Conservation (phyloP, 1,284 basidiomycete species). For the Polyporus tsugae region DNA sequence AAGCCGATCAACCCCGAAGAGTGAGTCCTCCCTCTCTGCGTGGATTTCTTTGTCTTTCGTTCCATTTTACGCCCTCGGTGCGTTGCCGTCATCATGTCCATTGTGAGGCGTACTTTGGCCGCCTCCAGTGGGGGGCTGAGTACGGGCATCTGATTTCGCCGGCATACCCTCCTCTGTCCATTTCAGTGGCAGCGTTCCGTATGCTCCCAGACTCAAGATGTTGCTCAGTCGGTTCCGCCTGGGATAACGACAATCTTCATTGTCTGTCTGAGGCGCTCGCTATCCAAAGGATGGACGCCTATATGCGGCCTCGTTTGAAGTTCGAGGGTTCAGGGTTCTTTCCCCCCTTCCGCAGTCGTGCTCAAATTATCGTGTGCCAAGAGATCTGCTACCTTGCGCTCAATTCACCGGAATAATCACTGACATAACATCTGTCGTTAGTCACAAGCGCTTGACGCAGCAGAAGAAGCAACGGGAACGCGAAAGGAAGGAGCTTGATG, state of each 20-base stretch:
- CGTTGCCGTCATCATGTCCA: background rate
- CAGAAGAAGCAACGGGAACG: conserved; percentile 95
- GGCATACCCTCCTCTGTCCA: background rate
- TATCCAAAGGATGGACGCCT: background rate
- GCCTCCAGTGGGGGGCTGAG: background rate
- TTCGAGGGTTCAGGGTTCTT: background rate
- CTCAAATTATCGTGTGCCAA: background rate
- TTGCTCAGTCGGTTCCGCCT: background rate
- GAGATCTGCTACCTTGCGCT: background rate
- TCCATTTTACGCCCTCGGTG: background rate
- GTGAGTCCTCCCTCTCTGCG: conserved; percentile 58
- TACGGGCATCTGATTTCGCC: background rate
- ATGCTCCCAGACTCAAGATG: background rate
- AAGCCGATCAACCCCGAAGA: conserved; percentile 96
- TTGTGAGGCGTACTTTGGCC: background rate
- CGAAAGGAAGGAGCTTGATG: conserved; percentile 95
- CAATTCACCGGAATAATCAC: background rate
- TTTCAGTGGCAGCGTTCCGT: background rate
- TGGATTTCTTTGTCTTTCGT: background rate
- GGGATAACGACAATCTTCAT: background rate
- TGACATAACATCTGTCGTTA: conserved; percentile 45
- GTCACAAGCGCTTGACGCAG: conserved; percentile 94
- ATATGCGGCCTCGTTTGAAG: conserved; percentile 4
- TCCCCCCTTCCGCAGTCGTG: background rate
- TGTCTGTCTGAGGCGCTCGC: conserved; percentile 11